A percentile compares a stretch with the other conserved stretches of the same genome.
These are phyloP conservation scores for Nidula niveotomentosa DNA, from an alignment of 1,284 basidiomycete species.

Conservation along the genomic window DNA sequence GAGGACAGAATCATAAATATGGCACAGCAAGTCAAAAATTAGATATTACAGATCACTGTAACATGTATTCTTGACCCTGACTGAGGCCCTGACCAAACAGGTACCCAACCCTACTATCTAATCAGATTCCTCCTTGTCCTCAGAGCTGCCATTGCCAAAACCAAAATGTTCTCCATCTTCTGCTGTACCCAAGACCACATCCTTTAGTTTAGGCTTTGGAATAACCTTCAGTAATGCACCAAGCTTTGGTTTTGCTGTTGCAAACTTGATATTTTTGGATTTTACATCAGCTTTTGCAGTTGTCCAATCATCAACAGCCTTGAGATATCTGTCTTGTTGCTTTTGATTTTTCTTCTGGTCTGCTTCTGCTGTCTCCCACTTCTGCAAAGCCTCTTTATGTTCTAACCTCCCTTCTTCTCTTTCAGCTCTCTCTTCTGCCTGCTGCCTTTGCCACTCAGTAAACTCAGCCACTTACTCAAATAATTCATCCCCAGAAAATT, in stretches of 20 bases:
- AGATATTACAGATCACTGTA: neutral
- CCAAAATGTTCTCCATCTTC: neutral
- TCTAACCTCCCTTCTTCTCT: constrained; percentile 1
- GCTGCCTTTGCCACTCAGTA: constrained; percentile 6
- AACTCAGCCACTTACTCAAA: constrained; percentile 6
- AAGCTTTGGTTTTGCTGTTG: constrained; percentile 9
- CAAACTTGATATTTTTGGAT: neutral
- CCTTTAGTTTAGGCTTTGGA: constrained; percentile 4
- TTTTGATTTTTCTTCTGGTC: constrained; percentile 5
- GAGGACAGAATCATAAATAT: neutral
- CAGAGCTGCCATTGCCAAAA: neutral
- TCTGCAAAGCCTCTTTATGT: constrained; percentile 4
- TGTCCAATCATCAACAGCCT: constrained; percentile 8
- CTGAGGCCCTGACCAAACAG: too few species aligned
- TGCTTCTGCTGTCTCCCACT: constrained; percentile 5
- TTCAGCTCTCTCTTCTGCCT: constrained; percentile 5
- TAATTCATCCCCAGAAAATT: constrained; percentile 12
- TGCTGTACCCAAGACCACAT: neutral
- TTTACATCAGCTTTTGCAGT: constrained; percentile 7
- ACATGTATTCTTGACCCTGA: neutral
- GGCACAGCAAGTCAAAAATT: neutral
- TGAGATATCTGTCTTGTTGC: constrained; percentile 1
- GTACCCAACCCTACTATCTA: neutral
- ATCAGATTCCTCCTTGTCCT: neutral
- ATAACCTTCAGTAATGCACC: neutral